Percentiles rank a stretch among this genome's conserved stretches.
Conservation (phyloP, 1,139 yeast species). For the Magnusiomyces sp. region DNA sequence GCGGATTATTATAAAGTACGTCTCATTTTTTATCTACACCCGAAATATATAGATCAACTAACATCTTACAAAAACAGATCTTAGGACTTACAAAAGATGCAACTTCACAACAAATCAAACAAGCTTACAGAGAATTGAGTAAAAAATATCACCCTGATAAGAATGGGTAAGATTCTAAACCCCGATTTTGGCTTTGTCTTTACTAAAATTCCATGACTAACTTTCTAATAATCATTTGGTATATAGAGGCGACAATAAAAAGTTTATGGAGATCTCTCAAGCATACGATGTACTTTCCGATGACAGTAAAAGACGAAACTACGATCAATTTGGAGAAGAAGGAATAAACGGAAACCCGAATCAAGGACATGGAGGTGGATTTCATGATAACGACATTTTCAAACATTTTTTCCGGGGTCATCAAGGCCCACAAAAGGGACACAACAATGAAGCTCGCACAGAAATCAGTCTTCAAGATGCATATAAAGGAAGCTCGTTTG, state of each 20-base stretch:
- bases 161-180: slow-evolving; percentile 53
- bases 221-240: slow-evolving; percentile 18
- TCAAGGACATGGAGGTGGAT: slow-evolving; percentile 30
- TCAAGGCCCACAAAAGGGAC: slow-evolving; percentile 44
- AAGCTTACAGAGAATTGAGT: slow-evolving; percentile 75
- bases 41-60: no score
- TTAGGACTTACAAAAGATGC: slow-evolving; percentile 68
- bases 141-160: slow-evolving; percentile 94
- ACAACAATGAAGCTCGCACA: slow-evolving; percentile 50
- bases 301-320: slow-evolving; percentile 58
- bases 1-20: slow-evolving; percentile 25
- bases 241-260: slow-evolving; percentile 62
- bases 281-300: slow-evolving; percentile 87
- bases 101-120: slow-evolving; percentile 71
- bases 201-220: slow-evolving; percentile 2
- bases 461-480: slow-evolving; percentile 55
- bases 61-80: no score
- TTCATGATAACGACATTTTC: no score
- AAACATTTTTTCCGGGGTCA: slow-evolving; percentile 31
- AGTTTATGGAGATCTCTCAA: slow-evolving; percentile 83
- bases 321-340: slow-evolving; percentile 79
- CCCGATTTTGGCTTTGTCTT: not conserved
- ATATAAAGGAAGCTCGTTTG: slow-evolving; percentile 56
- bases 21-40: no score
- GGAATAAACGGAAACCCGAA: slow-evolving; percentile 43